These are phyloP conservation scores for Tolypocladium ophioglossoides DNA, from an alignment of 2,329 filamentous ascomycete species.

Conservation along the genomic window DNA sequence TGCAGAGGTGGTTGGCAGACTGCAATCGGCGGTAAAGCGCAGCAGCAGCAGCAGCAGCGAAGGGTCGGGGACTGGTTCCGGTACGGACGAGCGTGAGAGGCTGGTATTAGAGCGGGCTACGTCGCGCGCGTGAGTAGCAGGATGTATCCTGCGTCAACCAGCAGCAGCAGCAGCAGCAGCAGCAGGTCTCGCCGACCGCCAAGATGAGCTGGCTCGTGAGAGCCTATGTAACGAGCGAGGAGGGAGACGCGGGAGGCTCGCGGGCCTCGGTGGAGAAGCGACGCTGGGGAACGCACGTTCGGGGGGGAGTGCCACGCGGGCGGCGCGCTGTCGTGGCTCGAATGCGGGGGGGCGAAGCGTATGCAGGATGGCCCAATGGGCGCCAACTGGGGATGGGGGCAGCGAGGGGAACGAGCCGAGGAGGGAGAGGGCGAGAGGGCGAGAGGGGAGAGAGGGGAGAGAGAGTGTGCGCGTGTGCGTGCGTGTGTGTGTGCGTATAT, in stretches of 20 bases:
- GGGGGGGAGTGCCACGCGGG: not conserved
- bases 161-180: not conserved
- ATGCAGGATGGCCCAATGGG: conserved; percentile 26
- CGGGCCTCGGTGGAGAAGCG: not conserved
- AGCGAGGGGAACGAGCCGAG: not conserved
- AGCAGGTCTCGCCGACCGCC: not conserved
- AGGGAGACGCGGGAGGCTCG: not conserved
- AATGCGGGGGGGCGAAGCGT: conserved; percentile 24
- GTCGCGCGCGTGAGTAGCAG: not conserved
- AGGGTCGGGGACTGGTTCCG: not conserved
- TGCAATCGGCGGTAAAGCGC: not conserved
- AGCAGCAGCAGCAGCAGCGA: not conserved
- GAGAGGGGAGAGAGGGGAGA: no score
- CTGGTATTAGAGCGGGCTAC: conserved; percentile 4
- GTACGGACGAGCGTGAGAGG: not conserved
- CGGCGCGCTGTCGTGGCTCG: conserved; percentile 27
- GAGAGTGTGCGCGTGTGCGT: not conserved
- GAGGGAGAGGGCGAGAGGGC: not conserved
- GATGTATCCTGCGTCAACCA: not conserved
- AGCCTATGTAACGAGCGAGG: not conserved
- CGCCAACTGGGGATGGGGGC: not conserved
- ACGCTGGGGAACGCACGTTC: not conserved
- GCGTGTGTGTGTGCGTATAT: no score
- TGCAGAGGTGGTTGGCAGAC: conserved; percentile 8
- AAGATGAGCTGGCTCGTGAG: not conserved